Percentiles rank a stretch among this genome's conserved stretches.
These are phyloP conservation scores for Podospora pseudocomata DNA, from an alignment of 495 filamentous ascomycete species.

Conservation along the genomic window DNA sequence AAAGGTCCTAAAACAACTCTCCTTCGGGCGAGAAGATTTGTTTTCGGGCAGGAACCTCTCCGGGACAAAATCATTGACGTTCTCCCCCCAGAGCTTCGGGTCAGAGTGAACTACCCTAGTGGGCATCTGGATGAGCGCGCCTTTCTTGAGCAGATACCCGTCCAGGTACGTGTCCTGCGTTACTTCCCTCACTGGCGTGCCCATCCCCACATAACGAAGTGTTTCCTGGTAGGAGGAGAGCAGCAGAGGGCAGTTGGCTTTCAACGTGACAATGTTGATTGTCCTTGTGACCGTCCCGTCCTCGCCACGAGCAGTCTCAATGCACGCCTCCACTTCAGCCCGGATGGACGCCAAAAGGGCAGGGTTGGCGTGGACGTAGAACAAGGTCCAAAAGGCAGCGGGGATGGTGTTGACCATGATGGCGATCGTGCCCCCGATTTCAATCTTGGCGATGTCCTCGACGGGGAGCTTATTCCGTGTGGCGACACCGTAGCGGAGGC, in stretches of 20 bases:
- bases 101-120: constrained; percentile 28
- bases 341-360: constrained; percentile 28
- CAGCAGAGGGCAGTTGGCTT: constrained; percentile 37
- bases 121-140: constrained; percentile 32
- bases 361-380: constrained; percentile 39
- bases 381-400: constrained; percentile 45
- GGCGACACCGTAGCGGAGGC: constrained; percentile 35
- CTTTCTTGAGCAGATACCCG: constrained; percentile 35
- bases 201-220: constrained; percentile 18
- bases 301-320: not conserved
- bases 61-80: not conserved
- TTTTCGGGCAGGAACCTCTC: constrained; percentile 18
- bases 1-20: constrained; percentile 42
- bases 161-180: constrained; percentile 33
- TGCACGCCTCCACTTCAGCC: not conserved
- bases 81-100: not conserved
- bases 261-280: constrained; percentile 28
- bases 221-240: constrained; percentile 40
- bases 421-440: constrained; percentile 38
- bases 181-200: constrained; percentile 28
- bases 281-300: not conserved
- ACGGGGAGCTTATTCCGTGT: constrained; percentile 33
- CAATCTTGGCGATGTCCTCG: constrained; percentile 43
- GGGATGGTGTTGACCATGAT: constrained; percentile 48
- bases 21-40: constrained; percentile 9